Evolutionary conservation across 2,329 filamentous ascomycete genomes (phyloP), one percentile per base, ranked within the genome.

Genomic region (Grosmannia clavigera): DNA sequence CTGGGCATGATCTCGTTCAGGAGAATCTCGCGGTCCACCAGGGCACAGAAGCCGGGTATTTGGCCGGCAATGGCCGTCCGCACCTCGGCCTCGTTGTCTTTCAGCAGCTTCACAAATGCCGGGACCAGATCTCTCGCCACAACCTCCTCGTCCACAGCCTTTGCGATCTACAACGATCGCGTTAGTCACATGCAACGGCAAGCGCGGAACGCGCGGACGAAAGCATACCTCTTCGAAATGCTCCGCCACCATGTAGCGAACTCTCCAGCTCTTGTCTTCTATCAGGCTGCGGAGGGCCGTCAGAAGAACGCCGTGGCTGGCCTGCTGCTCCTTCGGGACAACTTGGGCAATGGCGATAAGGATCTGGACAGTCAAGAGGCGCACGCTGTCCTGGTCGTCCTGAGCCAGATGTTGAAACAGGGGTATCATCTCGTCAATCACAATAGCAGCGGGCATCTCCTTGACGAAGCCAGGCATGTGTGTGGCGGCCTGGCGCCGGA

Each of bases 221-320:
- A 3, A 22, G 7, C 70, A 57, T 70, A 90, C 90, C 87, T 97
- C 96, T 75, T 99, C 94, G 70, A 96, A 99, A 71, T 91, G 85
- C 74, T 99, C 94, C 56, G 94, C 94, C 68, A 99, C 94, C 94
- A 99, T 99, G 75, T 97, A 99, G 72, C 94, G 85, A 62, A 99
- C 94, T 70, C 94, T 86, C 94, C 94, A 99, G 77, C 94, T 97
- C 83, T 97, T 99, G 74, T 99, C 94, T 70, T 96, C 94, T 75
- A 99, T 97, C 70, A 99, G 76, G 75, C 84, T 95, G 68, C 94
- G 87, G 69, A 99, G 77, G 54, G 92, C 91, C 57, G 90, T 92
- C 69, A 99, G 79, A 61, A 99, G 78, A 60, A 97, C 90, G 58
- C 92, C 94, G 70, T 97, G 92, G 75, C 92, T 96, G 54, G 90